A percentile compares a stretch with the other conserved stretches of the same genome.
These are phyloP conservation scores for Thermomyces lanuginosus DNA, from an alignment of 2,329 filamentous ascomycete species.

Conservation along the genomic window DNA sequence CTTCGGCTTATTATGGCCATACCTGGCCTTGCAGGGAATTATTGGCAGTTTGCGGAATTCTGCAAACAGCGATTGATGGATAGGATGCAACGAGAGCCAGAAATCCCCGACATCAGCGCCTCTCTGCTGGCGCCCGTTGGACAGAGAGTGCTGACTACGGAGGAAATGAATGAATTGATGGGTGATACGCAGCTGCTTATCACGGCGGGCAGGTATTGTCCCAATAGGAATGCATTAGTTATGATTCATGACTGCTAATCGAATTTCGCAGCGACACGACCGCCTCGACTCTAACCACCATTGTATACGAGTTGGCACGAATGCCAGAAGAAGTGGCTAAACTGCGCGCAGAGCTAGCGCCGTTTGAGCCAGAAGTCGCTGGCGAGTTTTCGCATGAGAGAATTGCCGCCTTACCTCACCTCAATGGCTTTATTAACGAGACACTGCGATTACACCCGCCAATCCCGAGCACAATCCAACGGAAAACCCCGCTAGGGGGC, in stretches of 20 bases:
- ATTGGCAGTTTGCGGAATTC: constrained; percentile 20
- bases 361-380: constrained; percentile 7
- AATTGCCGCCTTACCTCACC: constrained; percentile 10
- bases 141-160: constrained; percentile 6
- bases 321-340: constrained; percentile 14
- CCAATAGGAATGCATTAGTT: constrained; percentile 9
- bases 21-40: constrained; percentile 17
- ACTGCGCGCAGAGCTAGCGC: constrained; percentile 19
- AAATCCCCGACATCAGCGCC: constrained; percentile 13
- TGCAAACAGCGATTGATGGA: constrained; percentile 17
- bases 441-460: constrained; percentile 28
- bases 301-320: constrained; percentile 26
- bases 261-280: constrained; percentile 25
- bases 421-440: constrained; percentile 31
- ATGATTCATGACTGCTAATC: constrained; percentile 5
- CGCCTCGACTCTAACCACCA: constrained; percentile 21
- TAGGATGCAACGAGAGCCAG: constrained; percentile 12
- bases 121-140: constrained; percentile 12
- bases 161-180: constrained; percentile 12
- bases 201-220: constrained; percentile 13
- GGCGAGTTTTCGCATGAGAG: constrained; percentile 6
- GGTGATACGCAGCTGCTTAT: constrained; percentile 17
- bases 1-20: constrained; percentile 16
- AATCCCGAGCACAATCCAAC: constrained; percentile 24
- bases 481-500: constrained; percentile 23